phyloP scores from a whole-genome alignment of 192 early-diverging fungal genomes.

The Coemansia sp. region DNA sequence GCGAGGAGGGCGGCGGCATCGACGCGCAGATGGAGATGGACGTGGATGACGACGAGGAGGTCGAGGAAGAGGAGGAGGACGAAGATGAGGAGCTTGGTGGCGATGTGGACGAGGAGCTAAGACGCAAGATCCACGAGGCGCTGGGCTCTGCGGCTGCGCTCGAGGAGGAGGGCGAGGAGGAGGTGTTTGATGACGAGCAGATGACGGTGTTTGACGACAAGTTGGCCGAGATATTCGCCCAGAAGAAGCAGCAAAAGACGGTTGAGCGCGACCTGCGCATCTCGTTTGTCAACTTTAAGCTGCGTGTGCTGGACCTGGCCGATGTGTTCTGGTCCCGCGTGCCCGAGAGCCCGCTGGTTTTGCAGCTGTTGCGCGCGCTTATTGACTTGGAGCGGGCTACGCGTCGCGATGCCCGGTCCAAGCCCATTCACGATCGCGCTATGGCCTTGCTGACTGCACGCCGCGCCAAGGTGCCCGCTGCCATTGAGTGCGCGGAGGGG shows the following conservation, averaged over 20 bases:
- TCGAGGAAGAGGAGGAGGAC: slow-evolving; percentile 54
- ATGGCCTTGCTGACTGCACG: slow-evolving; percentile 60
- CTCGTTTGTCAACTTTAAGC: slow-evolving; percentile 84
- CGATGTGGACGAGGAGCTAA: slow-evolving; percentile 74
- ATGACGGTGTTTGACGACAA: slow-evolving; percentile 92
- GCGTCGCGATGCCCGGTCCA: slow-evolving; percentile 55
- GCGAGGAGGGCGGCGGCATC: slow-evolving; percentile 56
- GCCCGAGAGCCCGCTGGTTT: slow-evolving; percentile 65
- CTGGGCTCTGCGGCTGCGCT: slow-evolving; percentile 49
- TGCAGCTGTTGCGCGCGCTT: slow-evolving; percentile 70
- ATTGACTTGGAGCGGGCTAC: slow-evolving; percentile 60
- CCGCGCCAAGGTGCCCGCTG: slow-evolving; percentile 63
- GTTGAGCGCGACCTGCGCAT: slow-evolving; percentile 82
- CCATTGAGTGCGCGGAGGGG: slow-evolving; percentile 56
- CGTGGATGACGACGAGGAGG: slow-evolving; percentile 47
- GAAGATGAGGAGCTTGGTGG: slow-evolving; percentile 45
- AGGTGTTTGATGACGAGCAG: slow-evolving; percentile 75
- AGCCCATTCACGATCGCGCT: slow-evolving; percentile 70
- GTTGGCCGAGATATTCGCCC: slow-evolving; percentile 86
- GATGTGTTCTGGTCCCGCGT: slow-evolving; percentile 72
- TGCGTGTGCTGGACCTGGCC: slow-evolving; percentile 80
- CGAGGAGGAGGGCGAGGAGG: slow-evolving; percentile 49
- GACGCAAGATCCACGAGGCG: slow-evolving; percentile 67
- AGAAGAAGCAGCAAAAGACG: slow-evolving; percentile 74
- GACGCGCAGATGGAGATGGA: slow-evolving; percentile 50